These are phyloP conservation scores for Heliosperma pusillum DNA, from an alignment of 148 eudicot genomes.

Conservation along the genomic window DNA sequence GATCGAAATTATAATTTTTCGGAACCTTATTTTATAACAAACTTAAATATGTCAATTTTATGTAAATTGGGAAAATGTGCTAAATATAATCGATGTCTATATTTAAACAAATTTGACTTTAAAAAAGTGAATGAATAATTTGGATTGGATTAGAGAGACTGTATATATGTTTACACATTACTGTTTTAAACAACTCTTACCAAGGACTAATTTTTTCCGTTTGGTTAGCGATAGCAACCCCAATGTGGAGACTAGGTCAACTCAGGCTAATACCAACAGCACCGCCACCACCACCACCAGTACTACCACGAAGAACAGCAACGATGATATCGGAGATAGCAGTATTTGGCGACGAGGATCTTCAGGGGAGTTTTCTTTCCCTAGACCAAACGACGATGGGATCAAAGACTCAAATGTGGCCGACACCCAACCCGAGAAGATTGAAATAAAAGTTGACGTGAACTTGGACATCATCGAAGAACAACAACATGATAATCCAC, in stretches of 20 bases:
- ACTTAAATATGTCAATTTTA: too few relatives aligned
- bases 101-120: too few relatives aligned
- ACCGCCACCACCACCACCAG: background rate
- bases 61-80: too few relatives aligned
- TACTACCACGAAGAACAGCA: background rate
- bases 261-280: background rate
- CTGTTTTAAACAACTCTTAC: too few relatives aligned
- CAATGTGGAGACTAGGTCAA: background rate
- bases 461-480: constrained; percentile 37
- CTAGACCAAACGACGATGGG: constrained; percentile 13
- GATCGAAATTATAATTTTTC: too few relatives aligned
- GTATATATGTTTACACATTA: too few relatives aligned
- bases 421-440: constrained; percentile 29
- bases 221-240: background rate
- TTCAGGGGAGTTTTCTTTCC: constrained; percentile 31
- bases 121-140: too few relatives aligned
- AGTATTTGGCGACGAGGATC: constrained; percentile 10
- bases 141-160: too few relatives aligned
- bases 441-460: constrained; percentile 37
- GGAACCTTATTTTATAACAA: too few relatives aligned
- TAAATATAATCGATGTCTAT: too few relatives aligned
- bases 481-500: background rate
- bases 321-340: background rate
- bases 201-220: too few relatives aligned
- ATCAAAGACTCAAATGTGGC: background rate